phyloP scores from a whole-genome alignment of 1,284 basidiomycete species.

The Ceratobasidium sp. region DNA sequence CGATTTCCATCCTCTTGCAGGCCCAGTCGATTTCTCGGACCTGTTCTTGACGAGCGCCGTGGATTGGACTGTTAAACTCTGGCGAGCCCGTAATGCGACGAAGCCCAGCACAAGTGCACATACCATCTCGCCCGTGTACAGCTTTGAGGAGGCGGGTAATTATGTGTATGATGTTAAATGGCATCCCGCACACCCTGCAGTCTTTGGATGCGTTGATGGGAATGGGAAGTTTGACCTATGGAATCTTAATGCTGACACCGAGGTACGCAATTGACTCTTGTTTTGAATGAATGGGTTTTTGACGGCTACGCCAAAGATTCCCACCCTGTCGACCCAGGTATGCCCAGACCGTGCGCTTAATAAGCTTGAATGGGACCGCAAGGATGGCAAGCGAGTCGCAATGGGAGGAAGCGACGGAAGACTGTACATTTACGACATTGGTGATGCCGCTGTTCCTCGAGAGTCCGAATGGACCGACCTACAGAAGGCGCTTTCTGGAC shows the following conservation, averaged over 20 bases:
- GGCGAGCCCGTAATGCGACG: constrained; percentile 79
- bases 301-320: constrained; percentile 65
- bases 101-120: constrained; percentile 67
- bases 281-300: background rate
- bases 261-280: constrained; percentile 67
- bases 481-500: constrained; percentile 79
- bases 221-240: constrained; percentile 95
- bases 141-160: constrained; percentile 96
- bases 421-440: constrained; percentile 93
- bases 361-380: constrained; percentile 93
- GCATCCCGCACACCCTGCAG: constrained; percentile 93
- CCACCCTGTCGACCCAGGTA: constrained; percentile 78
- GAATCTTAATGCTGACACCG: constrained; percentile 94
- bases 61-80: constrained; percentile 97
- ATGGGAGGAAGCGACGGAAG: constrained; percentile 92
- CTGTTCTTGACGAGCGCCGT: constrained; percentile 91
- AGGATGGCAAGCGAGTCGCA: constrained; percentile 84
- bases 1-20: constrained; percentile 91
- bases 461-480: constrained; percentile 91
- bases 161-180: constrained; percentile 99
- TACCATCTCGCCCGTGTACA: constrained; percentile 78
- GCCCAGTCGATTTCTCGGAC: constrained; percentile 94
- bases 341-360: constrained; percentile 86
- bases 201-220: constrained; percentile 95
- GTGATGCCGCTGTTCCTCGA: constrained; percentile 84